phyloP scores from a whole-genome alignment of 2,329 filamentous ascomycete species.

The Periconia digitata region DNA sequence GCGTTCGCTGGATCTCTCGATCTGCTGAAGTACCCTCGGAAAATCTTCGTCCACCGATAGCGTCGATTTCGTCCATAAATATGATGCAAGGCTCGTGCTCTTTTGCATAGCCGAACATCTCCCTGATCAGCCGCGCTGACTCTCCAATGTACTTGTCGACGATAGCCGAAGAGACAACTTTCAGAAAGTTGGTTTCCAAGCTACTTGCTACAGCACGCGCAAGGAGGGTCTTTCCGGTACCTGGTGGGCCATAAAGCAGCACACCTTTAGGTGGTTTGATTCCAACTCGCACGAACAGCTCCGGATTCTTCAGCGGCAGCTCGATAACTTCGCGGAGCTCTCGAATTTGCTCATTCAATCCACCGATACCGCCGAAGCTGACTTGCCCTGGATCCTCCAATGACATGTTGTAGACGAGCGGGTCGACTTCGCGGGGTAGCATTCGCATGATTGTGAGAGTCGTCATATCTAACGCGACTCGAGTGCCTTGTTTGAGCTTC shows the following conservation, averaged over 20 bases:
- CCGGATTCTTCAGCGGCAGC: slow-evolving; percentile 95
- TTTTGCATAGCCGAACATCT: slow-evolving; percentile 99
- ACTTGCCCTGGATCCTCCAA: slow-evolving; percentile 96
- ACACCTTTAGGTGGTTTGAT: slow-evolving; percentile 99
- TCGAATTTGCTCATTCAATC: slow-evolving; percentile 96
- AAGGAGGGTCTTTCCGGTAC: slow-evolving; percentile 93
- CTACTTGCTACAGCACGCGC: slow-evolving; percentile 94
- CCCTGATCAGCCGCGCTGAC: slow-evolving; percentile 92
- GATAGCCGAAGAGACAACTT: slow-evolving; percentile 97
- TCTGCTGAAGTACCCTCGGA: slow-evolving; percentile 97
- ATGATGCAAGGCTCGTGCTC: slow-evolving; percentile 99
- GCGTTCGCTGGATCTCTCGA: slow-evolving; percentile 94
- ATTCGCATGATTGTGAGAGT: slow-evolving; percentile 99
- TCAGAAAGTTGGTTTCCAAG: slow-evolving; percentile 96
- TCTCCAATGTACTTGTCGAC: slow-evolving; percentile 99
- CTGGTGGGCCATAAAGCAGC: slow-evolving; percentile 90
- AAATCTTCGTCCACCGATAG: slow-evolving; percentile 94
- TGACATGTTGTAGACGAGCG: slow-evolving; percentile 99
- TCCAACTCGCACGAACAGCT: slow-evolving; percentile 92
- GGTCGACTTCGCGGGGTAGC: slow-evolving; percentile 97
- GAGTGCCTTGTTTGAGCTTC: slow-evolving; percentile 97
- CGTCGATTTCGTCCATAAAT: slow-evolving; percentile 99
- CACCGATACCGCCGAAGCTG: slow-evolving; percentile 96
- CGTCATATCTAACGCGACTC: slow-evolving; percentile 98
- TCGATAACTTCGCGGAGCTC: slow-evolving; percentile 98